Evolutionary conservation across 2,329 filamentous ascomycete species (phyloP), one percentile per base, ranked within the genome.

Genomic region (Rachicladosporium sp.): DNA sequence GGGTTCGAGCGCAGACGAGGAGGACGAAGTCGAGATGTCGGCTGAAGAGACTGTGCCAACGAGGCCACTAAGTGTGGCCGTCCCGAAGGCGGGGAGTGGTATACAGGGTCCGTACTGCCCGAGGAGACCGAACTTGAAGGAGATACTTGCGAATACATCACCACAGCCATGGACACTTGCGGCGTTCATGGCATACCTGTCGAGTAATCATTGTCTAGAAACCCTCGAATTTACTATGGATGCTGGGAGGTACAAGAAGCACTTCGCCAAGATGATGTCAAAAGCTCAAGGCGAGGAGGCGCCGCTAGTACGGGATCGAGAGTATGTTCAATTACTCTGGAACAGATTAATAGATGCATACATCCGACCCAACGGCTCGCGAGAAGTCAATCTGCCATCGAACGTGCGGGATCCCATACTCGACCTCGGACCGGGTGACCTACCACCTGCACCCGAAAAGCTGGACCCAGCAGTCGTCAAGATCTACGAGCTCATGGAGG

Each of bases 191-290:
- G 88, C 88, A 41, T 96, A 93, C 55, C 73, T 96, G 3, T 95
- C 89, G 1, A 88, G 93, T 56, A 96, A 96, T 55, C 89, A 96
- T 63, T 98, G 91, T 58, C 69, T 96, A 48, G 91, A 98, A 63
- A 95, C 88, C 1, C 70, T 98, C 31, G 91, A 96, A 58, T 98
- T 98, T 61, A 94, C 88, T 31, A 81, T 95, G 71, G 91, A 95
- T 59, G 83, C 89, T 13, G 82, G 87, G 42, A 76, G 86, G 44
- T 98, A 96, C 58, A 74, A 77, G 38, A 75, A 79, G 52, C 71
- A 76, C 52, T 81, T 78, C 57, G 64, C 70, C 38, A 68, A 74
- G 42, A 68, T 76, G 53, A 65, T 75, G 42, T 74, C 75, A 40
- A 59, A 66, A 58, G 52, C 59, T 51, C 43, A 46, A 10, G 44